Evolutionary conservation across 1,284 basidiomycete genomes (phyloP).

Genomic region (Sanghuangporus sanghuang): DNA sequence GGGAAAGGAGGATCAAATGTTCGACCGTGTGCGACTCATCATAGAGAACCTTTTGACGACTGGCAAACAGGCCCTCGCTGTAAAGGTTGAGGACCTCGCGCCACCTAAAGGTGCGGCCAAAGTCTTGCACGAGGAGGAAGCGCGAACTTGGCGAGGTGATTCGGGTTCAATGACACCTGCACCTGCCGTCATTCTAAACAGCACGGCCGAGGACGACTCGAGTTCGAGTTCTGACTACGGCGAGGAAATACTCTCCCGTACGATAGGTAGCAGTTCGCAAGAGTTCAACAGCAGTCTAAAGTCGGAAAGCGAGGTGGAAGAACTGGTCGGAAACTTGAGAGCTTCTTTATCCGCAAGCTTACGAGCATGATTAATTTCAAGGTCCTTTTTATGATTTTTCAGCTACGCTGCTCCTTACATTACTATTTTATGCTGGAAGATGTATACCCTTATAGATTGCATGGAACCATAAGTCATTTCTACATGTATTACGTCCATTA

Average conservation of each 20-base stretch:
- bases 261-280: conserved; percentile 23
- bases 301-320: conserved; percentile 35
- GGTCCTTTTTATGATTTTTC: not conserved
- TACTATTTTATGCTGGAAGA: not conserved
- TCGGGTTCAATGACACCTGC: conserved; percentile 17
- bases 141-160: conserved; percentile 49
- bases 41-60: conserved; percentile 61
- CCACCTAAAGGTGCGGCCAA: conserved; percentile 45
- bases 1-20: conserved; percentile 47
- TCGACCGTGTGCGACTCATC: conserved; percentile 51
- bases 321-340: conserved; percentile 26
- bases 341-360: conserved; percentile 1
- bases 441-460: not conserved
- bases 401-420: not conserved
- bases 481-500: not conserved
- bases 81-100: conserved; percentile 46
- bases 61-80: conserved; percentile 57
- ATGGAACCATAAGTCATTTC: not conserved
- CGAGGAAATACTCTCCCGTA: conserved; percentile 8
- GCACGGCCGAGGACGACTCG: conserved; percentile 16
- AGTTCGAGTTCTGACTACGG: conserved; percentile 24
- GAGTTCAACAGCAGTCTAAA: conserved; percentile 25
- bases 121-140: conserved; percentile 67
- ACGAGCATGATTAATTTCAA: not conserved
- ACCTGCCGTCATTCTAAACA: conserved; percentile 22